Evolutionary conservation across 768 basidiomycete genomes (phyloP).

Genomic region (Chalciporus chontae): DNA sequence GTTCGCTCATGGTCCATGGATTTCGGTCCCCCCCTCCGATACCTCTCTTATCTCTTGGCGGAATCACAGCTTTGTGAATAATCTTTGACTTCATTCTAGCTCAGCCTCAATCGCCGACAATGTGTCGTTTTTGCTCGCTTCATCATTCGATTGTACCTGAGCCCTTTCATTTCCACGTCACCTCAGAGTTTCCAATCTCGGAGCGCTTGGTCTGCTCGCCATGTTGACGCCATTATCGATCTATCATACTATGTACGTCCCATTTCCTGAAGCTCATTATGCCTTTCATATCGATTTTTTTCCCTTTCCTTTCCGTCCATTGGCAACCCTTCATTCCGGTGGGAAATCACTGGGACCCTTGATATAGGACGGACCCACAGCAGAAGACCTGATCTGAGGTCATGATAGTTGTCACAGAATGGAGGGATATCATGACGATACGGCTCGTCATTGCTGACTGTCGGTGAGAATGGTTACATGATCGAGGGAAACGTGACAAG

Average conservation of each 20-base stretch:
- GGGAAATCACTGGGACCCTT: slow-evolving; percentile 11
- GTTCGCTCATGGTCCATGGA: not conserved
- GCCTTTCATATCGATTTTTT: not conserved
- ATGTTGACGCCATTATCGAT: not conserved
- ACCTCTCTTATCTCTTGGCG: slow-evolving; percentile 7
- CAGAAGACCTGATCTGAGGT: not conserved
- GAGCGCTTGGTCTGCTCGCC: not conserved
- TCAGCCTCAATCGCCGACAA: slow-evolving; percentile 13
- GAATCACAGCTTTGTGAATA: slow-evolving; percentile 15
- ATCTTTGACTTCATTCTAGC: slow-evolving; percentile 6
- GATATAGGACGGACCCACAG: not conserved
- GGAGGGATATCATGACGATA: slow-evolving; percentile 11
- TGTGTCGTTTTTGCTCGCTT: not conserved
- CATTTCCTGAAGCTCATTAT: not conserved
- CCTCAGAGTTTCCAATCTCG: not conserved
- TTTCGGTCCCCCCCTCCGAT: not conserved
- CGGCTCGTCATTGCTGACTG: slow-evolving; percentile 6
- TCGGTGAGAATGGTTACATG: slow-evolving; percentile 8
- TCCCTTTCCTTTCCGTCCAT: not conserved
- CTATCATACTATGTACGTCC: not conserved
- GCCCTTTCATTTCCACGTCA: not conserved
- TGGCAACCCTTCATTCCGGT: slow-evolving; percentile 20
- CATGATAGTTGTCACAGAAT: not conserved
- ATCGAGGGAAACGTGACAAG: not conserved
- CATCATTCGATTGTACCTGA: slow-evolving; percentile 14